Base-by-base conservation (phyloP, 2,329 filamentous ascomycete genomes). In the Dothistroma pini region DNA sequence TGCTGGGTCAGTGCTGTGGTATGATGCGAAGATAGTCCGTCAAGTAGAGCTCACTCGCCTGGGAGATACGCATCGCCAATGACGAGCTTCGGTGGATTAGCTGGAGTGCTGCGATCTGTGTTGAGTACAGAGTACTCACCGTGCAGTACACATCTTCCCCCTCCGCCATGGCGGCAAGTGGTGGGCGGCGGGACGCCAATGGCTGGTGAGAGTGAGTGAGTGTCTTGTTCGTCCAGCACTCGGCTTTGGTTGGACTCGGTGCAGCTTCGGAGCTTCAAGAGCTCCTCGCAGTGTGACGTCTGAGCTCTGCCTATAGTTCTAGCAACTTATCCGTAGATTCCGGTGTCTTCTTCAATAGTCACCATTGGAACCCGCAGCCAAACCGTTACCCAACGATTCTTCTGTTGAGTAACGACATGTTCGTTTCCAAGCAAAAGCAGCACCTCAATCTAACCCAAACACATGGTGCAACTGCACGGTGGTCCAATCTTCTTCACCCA, bases 11-110 rank as follows among this genome's bases (percentile, higher is more conserved):
- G 59, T 58, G 54, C 10, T 60, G 63, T 55, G 55, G 58, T 57
- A 44, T 54, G 49, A 75, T 41, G 78, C 52, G 71, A 25, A 29
- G 49, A 21, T 10, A 52, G 49, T 31, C 14, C 25, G 14, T 22
- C 11, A 5, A 11, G 47, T 21, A 22, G 14, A 19, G 47, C 14
- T 50, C 81, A 29, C 25, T 29, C 25, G 96, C 93, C 93, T 75
- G 95, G 93, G 55, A 99, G 85, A 77, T 99, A 99, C 65, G 85
- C 85, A 79, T 99, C 93, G 79, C 86, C 96, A 79, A 96, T 82
- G 59, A 97, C 86, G 76, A 99, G 89, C 93, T 97, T 77, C 19
- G 14, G 50, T 41, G 55, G 35, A 31, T 52, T 21, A 52, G 44
- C 56, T 16, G 6, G 10, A 32, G n/a, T 34, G 29, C 41, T 50